Evolutionary conservation across 23 red algal genomes (phyloP), one percentile per base, ranked within the genome.

Genomic region (Gracilaria caudata): DNA sequence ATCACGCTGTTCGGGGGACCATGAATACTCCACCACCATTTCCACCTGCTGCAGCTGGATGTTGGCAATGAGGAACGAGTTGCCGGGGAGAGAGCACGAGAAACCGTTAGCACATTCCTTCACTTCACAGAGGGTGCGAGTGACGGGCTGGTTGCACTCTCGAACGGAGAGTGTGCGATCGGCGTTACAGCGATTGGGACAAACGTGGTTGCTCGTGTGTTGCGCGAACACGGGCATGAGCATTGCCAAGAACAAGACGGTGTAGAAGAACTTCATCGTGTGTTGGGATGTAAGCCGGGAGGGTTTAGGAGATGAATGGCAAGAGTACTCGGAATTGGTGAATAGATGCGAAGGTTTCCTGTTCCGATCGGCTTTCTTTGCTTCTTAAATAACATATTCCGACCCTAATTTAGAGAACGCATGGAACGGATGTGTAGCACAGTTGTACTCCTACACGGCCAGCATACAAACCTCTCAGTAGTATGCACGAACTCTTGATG

Each of bases 1-100:
- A 34, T 65, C 60, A 65, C 60, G 60, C 60, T 65, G 60, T 13
- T 65, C 24, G 8, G 60, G 60, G 14, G 60, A 65, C 60, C 60
- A 65, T 32, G 24, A 29, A 23, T 65, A 65, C 32, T 65, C 60
- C 10, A 65, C 29, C n/a, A 19, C 2, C 25, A 65, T 32, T 30
- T 65, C 60, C n/a, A 65, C n/a, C n/a, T 11, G 9, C 2, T 1
- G 7, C 1, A 65, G 32, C 60, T 65, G 60, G 23, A 11, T 32
- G 60, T 65, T 65, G 10, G 60, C 4, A 19, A 65, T 65, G 11
- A 65, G 3, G 60, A 65, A 65, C 25, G 60, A 30, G 60, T 65
- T 65, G 26, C 20, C 14, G 2, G 60, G 60, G 1, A 65, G 7
- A 23, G 60, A 65, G 60, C 60, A 65, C 3, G 60, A 65, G 14